Base-by-base conservation (phyloP, 2,329 filamentous ascomycete species). In the Periconia sp. region DNA sequence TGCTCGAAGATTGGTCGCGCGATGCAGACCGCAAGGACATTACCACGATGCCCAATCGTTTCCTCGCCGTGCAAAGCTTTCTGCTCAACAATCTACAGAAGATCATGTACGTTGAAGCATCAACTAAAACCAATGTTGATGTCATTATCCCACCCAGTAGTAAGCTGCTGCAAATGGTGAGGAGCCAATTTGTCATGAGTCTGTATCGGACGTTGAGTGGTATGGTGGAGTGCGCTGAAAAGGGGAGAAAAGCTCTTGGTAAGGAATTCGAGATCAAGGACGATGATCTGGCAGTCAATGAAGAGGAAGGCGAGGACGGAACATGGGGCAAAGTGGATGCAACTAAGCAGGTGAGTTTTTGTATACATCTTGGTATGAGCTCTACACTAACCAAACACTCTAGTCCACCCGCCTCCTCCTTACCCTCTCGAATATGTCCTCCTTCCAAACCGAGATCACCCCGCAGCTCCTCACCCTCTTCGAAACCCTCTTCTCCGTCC, bases 221-320 rank as follows among this genome's bases (percentile, higher is more conserved):
- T 19, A 93, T 99, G 86, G 92, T 99, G 1, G 94, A 97, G 75
- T 97, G 96, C 73, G 93, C 94, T 2, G 92, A 97, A 75, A 85
- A 86, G 53, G 83, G 87, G 2, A 73, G 86, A 14, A 84, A 86
- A 61, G 85, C 85, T 61, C 77, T 84, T 1, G 85, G 88, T 44
- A 76, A 77, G 19, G 77, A 79, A 9, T 79, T 79, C 53, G 79
- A 81, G 53, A 78, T 80, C 66, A 80, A 82, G 52, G 73, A 82
- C 33, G 79, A 83, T 57, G 74, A 78, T 50, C 70, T 81, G 1
- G 77, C 74, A 0, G 62, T 77, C 9, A 63, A 66, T 8, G 60
- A 62, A 17, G 64, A 65, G 42, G 67, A 70, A 37, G 57, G 56
- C 8, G 55, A 63, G 5, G 62, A 65, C 10, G 62, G 58, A 6